These are phyloP conservation scores for Chenopodium suecicum DNA, from an alignment of 148 eudicot species.

Conservation along the genomic window DNA sequence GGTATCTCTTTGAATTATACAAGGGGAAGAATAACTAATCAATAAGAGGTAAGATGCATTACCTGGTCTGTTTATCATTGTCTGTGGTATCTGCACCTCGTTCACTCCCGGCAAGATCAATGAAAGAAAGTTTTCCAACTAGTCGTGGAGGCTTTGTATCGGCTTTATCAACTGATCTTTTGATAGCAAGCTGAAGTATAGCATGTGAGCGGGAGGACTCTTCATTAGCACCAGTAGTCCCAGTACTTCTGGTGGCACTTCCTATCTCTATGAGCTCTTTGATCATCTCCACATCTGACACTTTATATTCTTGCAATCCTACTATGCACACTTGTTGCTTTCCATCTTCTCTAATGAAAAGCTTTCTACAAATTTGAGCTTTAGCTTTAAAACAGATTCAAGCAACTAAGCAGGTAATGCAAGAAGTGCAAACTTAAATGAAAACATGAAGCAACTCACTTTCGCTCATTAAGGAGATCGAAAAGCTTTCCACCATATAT, in stretches of 20 bases:
- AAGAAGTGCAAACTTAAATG: not conserved
- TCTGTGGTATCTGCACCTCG: slow-evolving; percentile 99
- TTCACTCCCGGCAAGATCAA: slow-evolving; percentile 99
- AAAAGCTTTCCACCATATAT: slow-evolving; percentile 96
- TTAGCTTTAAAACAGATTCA: slow-evolving; percentile 4
- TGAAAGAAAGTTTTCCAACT: slow-evolving; percentile 95
- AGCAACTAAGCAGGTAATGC: not conserved
- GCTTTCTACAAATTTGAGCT: slow-evolving; percentile 58
- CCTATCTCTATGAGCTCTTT: slow-evolving; percentile 97
- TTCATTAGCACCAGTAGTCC: slow-evolving; percentile 99
- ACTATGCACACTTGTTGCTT: slow-evolving; percentile 97
- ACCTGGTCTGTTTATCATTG: slow-evolving; percentile 99
- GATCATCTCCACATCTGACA: slow-evolving; percentile 86
- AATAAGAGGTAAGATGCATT: not conserved
- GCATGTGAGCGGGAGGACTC: slow-evolving; percentile 99
- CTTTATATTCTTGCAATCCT: slow-evolving; percentile 91
- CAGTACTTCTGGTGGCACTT: slow-evolving; percentile 87
- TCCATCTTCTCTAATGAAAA: slow-evolving; percentile 96
- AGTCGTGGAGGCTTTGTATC: slow-evolving; percentile 77
- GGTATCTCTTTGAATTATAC: no score
- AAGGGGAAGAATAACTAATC: no score
- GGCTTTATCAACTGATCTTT: slow-evolving; percentile 66
- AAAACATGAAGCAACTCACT: slow-evolving; percentile 46
- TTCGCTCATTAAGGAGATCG: slow-evolving; percentile 91
- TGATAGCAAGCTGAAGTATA: slow-evolving; percentile 90